These are phyloP conservation scores for Trichosporon asahii DNA, from an alignment of 1,284 basidiomycete species.

Conservation along the genomic window DNA sequence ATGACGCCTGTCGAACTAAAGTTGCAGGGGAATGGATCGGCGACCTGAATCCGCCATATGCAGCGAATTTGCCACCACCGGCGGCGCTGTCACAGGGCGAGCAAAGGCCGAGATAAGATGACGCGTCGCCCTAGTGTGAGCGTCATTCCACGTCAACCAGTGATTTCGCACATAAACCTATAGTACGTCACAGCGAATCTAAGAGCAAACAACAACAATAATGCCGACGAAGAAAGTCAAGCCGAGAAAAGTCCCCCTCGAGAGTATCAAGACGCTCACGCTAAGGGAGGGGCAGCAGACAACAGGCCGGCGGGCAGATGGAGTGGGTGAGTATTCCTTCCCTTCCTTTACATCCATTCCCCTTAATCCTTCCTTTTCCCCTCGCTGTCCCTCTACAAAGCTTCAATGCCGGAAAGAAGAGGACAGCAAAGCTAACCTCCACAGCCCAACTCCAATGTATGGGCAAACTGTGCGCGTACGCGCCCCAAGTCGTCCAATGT, in stretches of 20 bases:
- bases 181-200: neutral
- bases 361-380: no score
- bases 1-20: no score
- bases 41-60: neutral
- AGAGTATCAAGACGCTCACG: constrained; percentile 68
- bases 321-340: constrained; percentile 56
- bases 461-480: constrained; percentile 74
- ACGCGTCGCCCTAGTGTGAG: neutral
- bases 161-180: neutral
- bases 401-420: no score
- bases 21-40: neutral
- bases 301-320: constrained; percentile 61
- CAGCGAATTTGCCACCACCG: neutral
- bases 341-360: neutral
- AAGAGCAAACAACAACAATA: neutral
- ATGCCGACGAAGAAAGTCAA: neutral
- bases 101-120: constrained; percentile 1
- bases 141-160: neutral
- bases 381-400: no score
- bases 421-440: neutral
- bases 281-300: constrained; percentile 72
- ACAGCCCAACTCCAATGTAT: constrained; percentile 69
- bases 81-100: neutral
- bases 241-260: constrained; percentile 57
- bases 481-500: constrained; percentile 83